phyloP scores from a whole-genome alignment of 1,284 basidiomycete genomes.

The Cryptococcus neoformans region DNA sequence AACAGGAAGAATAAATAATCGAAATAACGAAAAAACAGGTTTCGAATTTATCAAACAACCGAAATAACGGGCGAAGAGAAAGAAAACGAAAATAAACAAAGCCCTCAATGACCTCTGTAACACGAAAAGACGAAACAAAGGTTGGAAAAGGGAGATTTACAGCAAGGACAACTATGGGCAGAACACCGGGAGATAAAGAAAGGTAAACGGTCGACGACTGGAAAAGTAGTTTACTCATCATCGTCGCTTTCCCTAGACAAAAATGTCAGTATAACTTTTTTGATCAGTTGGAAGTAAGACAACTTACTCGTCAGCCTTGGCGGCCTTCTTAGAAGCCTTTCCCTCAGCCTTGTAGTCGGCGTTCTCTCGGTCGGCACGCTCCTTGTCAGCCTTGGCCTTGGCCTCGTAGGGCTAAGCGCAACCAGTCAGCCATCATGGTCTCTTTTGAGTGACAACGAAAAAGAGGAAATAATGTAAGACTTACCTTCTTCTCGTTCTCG shows the following conservation, averaged over 20 bases:
- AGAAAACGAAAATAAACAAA: neutral
- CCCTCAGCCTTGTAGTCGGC: conserved; percentile 51
- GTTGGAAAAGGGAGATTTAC: neutral
- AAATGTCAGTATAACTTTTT: neutral
- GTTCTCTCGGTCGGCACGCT: conserved; percentile 60
- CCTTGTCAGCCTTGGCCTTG: conserved; percentile 81
- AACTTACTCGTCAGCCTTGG: neutral
- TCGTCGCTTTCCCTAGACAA: neutral
- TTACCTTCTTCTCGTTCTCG: conserved; percentile 78
- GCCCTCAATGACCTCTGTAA: neutral
- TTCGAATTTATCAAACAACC: neutral
- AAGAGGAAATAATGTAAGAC: conserved; percentile 4
- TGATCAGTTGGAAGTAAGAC: too few species aligned
- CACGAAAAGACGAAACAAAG: too few species aligned
- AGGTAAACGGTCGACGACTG: neutral
- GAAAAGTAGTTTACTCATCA: neutral
- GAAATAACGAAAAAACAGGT: neutral
- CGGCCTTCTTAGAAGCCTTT: conserved; percentile 22
- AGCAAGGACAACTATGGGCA: neutral
- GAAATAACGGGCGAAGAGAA: neutral
- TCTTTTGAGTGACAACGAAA: neutral
- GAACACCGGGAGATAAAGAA: neutral
- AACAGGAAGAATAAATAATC: neutral
- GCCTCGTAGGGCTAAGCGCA: conserved; percentile 77
- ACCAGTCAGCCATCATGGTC: neutral